These are phyloP conservation scores for Botrytis cinerea DNA, from an alignment of 2,329 filamentous ascomycete genomes.

Conservation along the genomic window DNA sequence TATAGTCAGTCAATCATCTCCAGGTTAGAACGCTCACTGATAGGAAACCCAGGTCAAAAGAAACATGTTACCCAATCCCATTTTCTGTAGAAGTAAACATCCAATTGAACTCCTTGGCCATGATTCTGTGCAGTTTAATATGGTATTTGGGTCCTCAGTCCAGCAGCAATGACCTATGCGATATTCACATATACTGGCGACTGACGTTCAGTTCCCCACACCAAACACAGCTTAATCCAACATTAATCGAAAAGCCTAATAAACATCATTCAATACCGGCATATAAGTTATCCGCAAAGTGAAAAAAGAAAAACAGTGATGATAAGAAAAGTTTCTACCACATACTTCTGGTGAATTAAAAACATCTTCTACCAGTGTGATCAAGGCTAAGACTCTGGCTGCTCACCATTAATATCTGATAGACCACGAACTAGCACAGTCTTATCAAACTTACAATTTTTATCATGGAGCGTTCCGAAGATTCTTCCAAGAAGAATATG, in stretches of 20 bases:
- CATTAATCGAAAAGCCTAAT: neutral
- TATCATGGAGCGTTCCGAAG: fast-evolving
- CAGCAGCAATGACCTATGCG: neutral
- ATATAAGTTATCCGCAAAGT: no score
- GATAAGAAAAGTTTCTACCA: neutral
- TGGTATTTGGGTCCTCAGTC: neutral
- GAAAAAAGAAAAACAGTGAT: fast-evolving
- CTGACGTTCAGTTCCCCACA: fast-evolving
- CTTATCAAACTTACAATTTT: neutral
- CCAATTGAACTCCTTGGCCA: no score
- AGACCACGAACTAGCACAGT: no score
- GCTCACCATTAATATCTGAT: neutral
- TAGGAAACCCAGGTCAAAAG: fast-evolving
- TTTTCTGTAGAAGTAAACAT: neutral
- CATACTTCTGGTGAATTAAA: neutral
- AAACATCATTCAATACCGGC: neutral
- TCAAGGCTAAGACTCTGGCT: fast-evolving
- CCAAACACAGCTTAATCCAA: neutral
- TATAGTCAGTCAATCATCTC: no score
- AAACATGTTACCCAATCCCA: neutral
- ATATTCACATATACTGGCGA: neutral
- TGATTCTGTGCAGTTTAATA: no score
- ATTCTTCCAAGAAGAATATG: neutral
- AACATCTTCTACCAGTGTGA: fast-evolving
- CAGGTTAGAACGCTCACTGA: neutral